Evolutionary conservation across 208 protist genomes (phyloP), one percentile per base, ranked within the genome.

Genomic region (Willaertia magna): DNA sequence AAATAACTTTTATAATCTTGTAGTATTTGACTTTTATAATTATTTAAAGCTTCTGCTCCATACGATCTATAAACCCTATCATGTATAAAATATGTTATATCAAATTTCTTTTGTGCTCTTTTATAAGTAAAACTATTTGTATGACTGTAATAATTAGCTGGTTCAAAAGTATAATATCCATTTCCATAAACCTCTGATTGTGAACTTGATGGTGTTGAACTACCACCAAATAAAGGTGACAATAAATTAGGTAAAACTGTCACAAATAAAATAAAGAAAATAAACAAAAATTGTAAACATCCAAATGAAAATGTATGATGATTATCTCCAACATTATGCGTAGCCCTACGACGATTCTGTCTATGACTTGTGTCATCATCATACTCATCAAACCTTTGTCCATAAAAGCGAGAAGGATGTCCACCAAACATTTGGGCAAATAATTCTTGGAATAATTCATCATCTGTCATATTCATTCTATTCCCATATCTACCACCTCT

Each of bases 361-460:
- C 55, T 26, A 12, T 34, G 12, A 67, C 34, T 26, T n/a, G n/a
- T n/a, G n/a, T n/a, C n/a, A n/a, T n/a, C n/a, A n/a, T n/a, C n/a
- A n/a, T n/a, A n/a, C n/a, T n/a, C n/a, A n/a, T n/a, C n/a, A n/a
- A n/a, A n/a, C n/a, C n/a, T n/a, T n/a, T n/a, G n/a, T n/a, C n/a
- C n/a, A n/a, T n/a, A n/a, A n/a, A n/a, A n/a, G n/a, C n/a, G n/a
- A n/a, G n/a, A n/a, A 67, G 55, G 55, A 49, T 49, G 47, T 76
- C 34, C 67, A 34, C 76, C 76, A 81, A 81, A 81, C 76, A 81
- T 51, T 81, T 81, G 76, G n/a, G 76, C 48, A 81, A 81, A 81
- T 20, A 81, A 49, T 39, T 81, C 76, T 39, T 51, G 51, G 12
- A 81, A 51, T 30, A 51, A 20, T 51, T 81, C 76, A 39, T 81